Evolutionary conservation across 192 early-diverging fungal species (phyloP), one percentile per base, ranked within the genome.

Genomic region (Lobosporangium transversale): DNA sequence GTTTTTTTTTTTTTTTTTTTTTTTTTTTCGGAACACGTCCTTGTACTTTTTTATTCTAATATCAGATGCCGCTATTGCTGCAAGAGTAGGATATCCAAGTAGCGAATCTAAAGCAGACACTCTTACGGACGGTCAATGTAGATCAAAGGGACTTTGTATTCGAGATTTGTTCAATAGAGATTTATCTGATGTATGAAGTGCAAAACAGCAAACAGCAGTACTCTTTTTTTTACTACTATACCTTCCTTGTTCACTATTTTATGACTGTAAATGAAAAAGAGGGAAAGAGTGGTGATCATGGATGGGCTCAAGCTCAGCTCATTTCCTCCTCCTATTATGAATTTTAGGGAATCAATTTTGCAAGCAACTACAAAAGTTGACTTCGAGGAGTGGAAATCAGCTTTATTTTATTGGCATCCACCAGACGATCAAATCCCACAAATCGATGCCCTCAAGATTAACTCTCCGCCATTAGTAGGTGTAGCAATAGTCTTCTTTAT

Each of bases 321-420:
- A 23, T 27, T 6, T 8, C 12, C 8, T 37, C 4, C 49, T 23
- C 23, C 7, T 44, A 23, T 33, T 47, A 12, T 26, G 14, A 15
- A 10, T 17, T 18, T 15, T 66, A 75, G 71, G 63, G 71, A 75
- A 49, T 66, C 71, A 27, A 61, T 75, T 47, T 33, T 75, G 27
- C 71, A 75, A 27, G 71, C 71, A 35, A 48, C 71, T 12, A 75
- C 71, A 44, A 65, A 75, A 20, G 52, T 55, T 2, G 71, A 75
- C 12, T 75, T 66, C n/a, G 71, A 75, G 33, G 71, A 75, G 37
- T 75, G 71, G 71, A 75, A 75, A 21, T 62, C 71, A 15, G 71
- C 71, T 3, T 31, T 75, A 17, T 75, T 75, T 42, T 54, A 66
- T 48, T 75, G 71, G 71, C 71, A 75, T 21, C 71, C 71, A 2